Evolutionary conservation across 768 basidiomycete species (phyloP).

Genomic region (Rhodotorula babjevae): DNA sequence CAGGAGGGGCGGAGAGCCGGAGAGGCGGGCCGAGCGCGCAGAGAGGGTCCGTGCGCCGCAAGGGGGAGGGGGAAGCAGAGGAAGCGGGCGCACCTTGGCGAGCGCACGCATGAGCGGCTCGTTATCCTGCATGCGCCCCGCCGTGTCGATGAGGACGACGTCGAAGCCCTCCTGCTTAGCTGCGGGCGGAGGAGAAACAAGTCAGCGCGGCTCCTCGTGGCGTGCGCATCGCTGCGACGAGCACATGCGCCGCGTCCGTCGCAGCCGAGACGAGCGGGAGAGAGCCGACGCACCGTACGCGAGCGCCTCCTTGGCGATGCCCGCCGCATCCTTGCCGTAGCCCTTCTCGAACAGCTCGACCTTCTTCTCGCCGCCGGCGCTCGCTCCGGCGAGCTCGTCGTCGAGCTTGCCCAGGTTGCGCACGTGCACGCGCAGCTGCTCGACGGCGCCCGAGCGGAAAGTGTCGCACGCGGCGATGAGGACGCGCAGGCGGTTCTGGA

Average conservation of each 20-base stretch:
- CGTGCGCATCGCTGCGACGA: too few relatives aligned
- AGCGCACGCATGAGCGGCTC: constrained; percentile 98
- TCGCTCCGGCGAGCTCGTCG: constrained; percentile 53
- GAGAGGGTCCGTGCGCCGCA: too few relatives aligned
- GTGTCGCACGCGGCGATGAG: constrained; percentile 98
- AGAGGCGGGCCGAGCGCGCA: too few relatives aligned
- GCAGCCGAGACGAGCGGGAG: not conserved
- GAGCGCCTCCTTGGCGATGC: constrained; percentile 93
- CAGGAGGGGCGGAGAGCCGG: not conserved
- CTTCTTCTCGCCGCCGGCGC: constrained; percentile 46
- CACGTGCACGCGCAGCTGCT: constrained; percentile 94
- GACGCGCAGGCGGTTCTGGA: constrained; percentile 88
- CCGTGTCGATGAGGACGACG: constrained; percentile 95
- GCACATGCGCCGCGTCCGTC: not conserved
- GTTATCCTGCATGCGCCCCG: constrained; percentile 98
- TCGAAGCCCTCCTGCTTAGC: constrained; percentile 87
- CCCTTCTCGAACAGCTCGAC: constrained; percentile 94
- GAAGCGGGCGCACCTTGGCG: constrained; percentile 64
- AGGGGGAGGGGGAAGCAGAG: not conserved
- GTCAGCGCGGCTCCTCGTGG: not conserved
- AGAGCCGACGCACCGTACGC: constrained; percentile 61
- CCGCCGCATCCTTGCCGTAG: constrained; percentile 98
- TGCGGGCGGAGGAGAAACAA: constrained; percentile 44
- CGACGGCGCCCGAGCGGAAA: constrained; percentile 91
- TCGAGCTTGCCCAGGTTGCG: constrained; percentile 82